Evolutionary conservation across 805 yeast genomes (phyloP).

Genomic region (Pichia manshurica): DNA sequence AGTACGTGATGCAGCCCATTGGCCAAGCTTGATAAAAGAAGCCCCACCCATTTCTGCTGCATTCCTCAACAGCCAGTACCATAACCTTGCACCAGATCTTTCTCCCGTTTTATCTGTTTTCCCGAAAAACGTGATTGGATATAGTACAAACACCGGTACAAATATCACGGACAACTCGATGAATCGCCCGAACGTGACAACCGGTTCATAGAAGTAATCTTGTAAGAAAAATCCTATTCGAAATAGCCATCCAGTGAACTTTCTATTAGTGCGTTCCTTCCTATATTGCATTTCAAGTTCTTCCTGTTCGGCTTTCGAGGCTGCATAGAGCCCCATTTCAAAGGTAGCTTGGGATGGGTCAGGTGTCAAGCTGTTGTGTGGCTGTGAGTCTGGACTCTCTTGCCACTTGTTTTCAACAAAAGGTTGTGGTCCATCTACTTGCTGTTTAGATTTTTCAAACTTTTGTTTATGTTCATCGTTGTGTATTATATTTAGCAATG

Average conservation of each 20-base stretch:
- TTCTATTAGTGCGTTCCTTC: slow-evolving; percentile 17
- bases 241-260: slow-evolving; percentile 30
- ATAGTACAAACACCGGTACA: slow-evolving; percentile 56
- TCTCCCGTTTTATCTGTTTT: slow-evolving; percentile 35
- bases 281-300: slow-evolving; percentile 35
- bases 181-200: slow-evolving; percentile 62
- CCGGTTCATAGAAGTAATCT: slow-evolving; percentile 64
- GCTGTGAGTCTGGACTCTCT: slow-evolving; percentile 7
- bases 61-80: slow-evolving; percentile 64
- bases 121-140: slow-evolving; percentile 63
- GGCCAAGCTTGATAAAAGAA: slow-evolving; percentile 86
- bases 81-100: slow-evolving; percentile 56
- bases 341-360: slow-evolving; percentile 54
- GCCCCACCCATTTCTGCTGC: slow-evolving; percentile 87
- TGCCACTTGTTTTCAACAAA: slow-evolving; percentile 14
- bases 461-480: slow-evolving; percentile 3
- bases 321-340: slow-evolving; percentile 57
- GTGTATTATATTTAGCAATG: not conserved
- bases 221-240: slow-evolving; percentile 37
- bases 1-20: slow-evolving; percentile 98
- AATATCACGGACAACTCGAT: slow-evolving; percentile 61
- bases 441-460: not conserved
- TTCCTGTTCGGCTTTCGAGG: slow-evolving; percentile 53
- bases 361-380: slow-evolving; percentile 37
- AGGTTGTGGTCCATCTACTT: slow-evolving; percentile 12